Conservation (phyloP, 2,329 filamentous ascomycete species). For the Paecilomyces formosus region DNA sequence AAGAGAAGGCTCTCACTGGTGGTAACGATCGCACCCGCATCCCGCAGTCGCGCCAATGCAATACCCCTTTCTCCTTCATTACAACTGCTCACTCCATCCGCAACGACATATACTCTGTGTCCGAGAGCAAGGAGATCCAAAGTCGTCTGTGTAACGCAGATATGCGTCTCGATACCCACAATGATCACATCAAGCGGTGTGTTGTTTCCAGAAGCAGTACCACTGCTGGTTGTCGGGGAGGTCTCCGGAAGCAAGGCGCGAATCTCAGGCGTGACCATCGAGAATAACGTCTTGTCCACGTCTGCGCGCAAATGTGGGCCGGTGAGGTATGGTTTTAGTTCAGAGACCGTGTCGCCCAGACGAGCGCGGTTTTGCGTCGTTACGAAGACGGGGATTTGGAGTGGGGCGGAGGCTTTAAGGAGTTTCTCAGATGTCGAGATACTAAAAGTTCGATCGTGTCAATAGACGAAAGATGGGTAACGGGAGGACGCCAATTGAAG, state of each 20-base stretch:
- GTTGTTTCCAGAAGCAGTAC: not conserved
- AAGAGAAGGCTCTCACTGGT: constrained; percentile 87
- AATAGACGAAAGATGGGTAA: not conserved
- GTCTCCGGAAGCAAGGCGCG: constrained; percentile 26
- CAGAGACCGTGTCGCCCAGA: constrained; percentile 72
- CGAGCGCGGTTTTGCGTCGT: constrained; percentile 78
- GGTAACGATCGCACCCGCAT: constrained; percentile 71
- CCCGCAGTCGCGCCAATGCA: constrained; percentile 67
- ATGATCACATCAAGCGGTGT: constrained; percentile 57
- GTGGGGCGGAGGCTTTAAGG: constrained; percentile 47
- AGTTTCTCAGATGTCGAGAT: constrained; percentile 62
- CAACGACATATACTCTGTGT: constrained; percentile 77
- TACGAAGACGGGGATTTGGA: constrained; percentile 66
- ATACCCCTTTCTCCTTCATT: constrained; percentile 74
- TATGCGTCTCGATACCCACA: constrained; percentile 87
- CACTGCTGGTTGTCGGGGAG: constrained; percentile 15
- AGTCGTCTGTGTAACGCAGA: constrained; percentile 89
- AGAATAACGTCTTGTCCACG: constrained; percentile 83
- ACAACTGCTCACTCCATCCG: constrained; percentile 83
- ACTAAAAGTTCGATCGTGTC: constrained; percentile 29
- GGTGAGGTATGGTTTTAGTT: constrained; percentile 51
- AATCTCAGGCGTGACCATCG: constrained; percentile 72
- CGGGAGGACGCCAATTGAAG: not conserved
- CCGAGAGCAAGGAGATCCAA: constrained; percentile 70
- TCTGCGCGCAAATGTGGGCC: constrained; percentile 45